Percentiles rank a stretch among this genome's conserved stretches.
These are phyloP conservation scores for Phialophora expanda DNA, from an alignment of 2,329 filamentous ascomycete genomes.

Conservation along the genomic window DNA sequence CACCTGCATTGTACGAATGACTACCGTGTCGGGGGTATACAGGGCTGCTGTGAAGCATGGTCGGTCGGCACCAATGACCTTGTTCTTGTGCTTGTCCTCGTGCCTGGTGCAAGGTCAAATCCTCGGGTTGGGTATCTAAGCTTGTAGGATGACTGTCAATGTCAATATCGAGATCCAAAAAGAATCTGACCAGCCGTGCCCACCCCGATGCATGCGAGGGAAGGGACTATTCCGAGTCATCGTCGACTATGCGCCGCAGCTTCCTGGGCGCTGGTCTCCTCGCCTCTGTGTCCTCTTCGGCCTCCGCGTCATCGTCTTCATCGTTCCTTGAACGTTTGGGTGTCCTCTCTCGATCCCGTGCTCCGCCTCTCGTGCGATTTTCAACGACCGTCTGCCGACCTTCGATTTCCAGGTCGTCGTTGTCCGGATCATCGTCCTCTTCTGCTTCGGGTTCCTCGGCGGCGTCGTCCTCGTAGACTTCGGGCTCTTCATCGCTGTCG, in stretches of 20 bases:
- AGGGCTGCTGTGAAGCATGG: neutral
- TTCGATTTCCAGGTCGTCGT: slow-evolving; percentile 48
- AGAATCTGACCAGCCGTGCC: neutral
- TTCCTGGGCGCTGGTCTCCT: slow-evolving; percentile 36
- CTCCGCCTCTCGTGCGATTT: slow-evolving; percentile 33
- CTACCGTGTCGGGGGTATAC: neutral
- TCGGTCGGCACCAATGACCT: too few relatives aligned
- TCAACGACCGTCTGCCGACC: slow-evolving; percentile 38
- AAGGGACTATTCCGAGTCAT: slow-evolving; percentile 34
- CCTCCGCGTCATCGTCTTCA: slow-evolving; percentile 33
- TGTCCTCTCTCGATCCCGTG: slow-evolving; percentile 20
- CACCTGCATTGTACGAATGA: neutral
- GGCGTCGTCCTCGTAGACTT: slow-evolving; percentile 52
- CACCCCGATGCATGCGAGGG: neutral
- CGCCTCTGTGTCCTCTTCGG: slow-evolving; percentile 32
- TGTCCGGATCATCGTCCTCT: slow-evolving; percentile 49
- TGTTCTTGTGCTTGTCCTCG: neutral
- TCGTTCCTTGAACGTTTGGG: slow-evolving; percentile 20
- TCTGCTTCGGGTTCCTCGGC: slow-evolving; percentile 48
- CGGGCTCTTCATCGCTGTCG: slow-evolving; percentile 55
- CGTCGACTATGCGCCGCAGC: slow-evolving; percentile 40
- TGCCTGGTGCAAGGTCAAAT: neutral
- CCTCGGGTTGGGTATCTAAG: neutral
- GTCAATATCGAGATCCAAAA: neutral
- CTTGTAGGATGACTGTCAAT: neutral